Conservation (phyloP, 768 basidiomycete species). For the Pholiota molesta region DNA sequence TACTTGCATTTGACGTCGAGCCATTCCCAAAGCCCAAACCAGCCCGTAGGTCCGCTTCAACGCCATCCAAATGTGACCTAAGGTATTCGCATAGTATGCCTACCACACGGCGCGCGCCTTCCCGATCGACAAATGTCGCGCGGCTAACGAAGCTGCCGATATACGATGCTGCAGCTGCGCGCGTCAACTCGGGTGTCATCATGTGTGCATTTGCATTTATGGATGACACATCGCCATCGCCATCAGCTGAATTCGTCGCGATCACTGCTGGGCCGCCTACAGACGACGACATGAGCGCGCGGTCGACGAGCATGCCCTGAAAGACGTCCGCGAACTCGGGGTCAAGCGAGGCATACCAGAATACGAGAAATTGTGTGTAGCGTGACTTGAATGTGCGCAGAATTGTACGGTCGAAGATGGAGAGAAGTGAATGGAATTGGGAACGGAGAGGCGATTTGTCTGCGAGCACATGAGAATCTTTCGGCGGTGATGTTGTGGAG, state of each 20-base stretch:
- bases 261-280: slow-evolving; percentile 18
- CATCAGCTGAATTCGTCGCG: background rate
- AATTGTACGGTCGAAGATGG: slow-evolving; percentile 93
- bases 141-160: slow-evolving; percentile 92
- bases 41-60: slow-evolving; percentile 51
- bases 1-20: slow-evolving; percentile 3
- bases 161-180: slow-evolving; percentile 93
- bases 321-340: slow-evolving; percentile 90
- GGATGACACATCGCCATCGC: slow-evolving; percentile 4
- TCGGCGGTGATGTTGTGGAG: slow-evolving; percentile 11
- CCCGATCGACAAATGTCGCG: slow-evolving; percentile 81
- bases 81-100: slow-evolving; percentile 88
- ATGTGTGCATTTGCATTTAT: slow-evolving; percentile 28
- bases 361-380: slow-evolving; percentile 95
- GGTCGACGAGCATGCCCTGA: slow-evolving; percentile 91
- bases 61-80: slow-evolving; percentile 72
- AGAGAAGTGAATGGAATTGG: slow-evolving; percentile 86
- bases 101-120: slow-evolving; percentile 72
- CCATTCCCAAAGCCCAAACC: slow-evolving; percentile 30
- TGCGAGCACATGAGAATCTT: slow-evolving; percentile 4
- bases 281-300: slow-evolving; percentile 65
- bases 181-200: slow-evolving; percentile 68
- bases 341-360: slow-evolving; percentile 93
- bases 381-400: slow-evolving; percentile 96
- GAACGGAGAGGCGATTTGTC: slow-evolving; percentile 35